Evolutionary conservation across 495 filamentous ascomycete species (phyloP).

Genomic region (Penicillium angulare): DNA sequence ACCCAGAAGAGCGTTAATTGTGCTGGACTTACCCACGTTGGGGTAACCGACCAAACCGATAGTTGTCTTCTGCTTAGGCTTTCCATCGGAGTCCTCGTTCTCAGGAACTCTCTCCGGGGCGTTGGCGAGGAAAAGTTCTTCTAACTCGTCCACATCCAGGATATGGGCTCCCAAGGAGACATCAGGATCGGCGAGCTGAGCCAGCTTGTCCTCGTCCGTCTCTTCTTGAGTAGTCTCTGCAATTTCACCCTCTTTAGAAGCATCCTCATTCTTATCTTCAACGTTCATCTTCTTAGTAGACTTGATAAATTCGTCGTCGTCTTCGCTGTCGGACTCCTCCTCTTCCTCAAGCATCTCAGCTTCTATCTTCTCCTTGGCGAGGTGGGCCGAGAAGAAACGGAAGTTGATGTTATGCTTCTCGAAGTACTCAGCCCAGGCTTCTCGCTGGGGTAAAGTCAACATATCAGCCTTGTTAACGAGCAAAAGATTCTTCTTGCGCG

Average conservation of each 20-base stretch:
- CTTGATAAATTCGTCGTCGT: slow-evolving; percentile 41
- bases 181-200: slow-evolving; percentile 26
- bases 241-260: slow-evolving; percentile 25
- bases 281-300: slow-evolving; percentile 38
- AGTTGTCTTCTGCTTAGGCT: slow-evolving; percentile 59
- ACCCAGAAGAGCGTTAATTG: slow-evolving; percentile 96
- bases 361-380: slow-evolving; percentile 88
- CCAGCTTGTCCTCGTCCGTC: slow-evolving; percentile 19
- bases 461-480: slow-evolving; percentile 99
- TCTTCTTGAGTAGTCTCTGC: slow-evolving; percentile 19
- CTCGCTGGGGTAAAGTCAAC: slow-evolving; percentile 87
- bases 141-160: slow-evolving; percentile 86
- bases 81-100: slow-evolving; percentile 36
- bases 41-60: slow-evolving; percentile 98
- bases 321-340: slow-evolving; percentile 42
- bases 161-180: slow-evolving; percentile 66
- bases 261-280: slow-evolving; percentile 40
- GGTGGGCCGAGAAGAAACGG: slow-evolving; percentile 90
- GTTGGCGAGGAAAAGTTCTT: slow-evolving; percentile 80
- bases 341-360: slow-evolving; percentile 51
- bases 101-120: slow-evolving; percentile 51
- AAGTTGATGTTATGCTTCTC: slow-evolving; percentile 77
- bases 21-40: slow-evolving; percentile 98
- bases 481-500: slow-evolving; percentile 85
- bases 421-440: slow-evolving; percentile 86